Base-by-base conservation (phyloP, 306 rosid species). In the Quercus bicolor region DNA sequence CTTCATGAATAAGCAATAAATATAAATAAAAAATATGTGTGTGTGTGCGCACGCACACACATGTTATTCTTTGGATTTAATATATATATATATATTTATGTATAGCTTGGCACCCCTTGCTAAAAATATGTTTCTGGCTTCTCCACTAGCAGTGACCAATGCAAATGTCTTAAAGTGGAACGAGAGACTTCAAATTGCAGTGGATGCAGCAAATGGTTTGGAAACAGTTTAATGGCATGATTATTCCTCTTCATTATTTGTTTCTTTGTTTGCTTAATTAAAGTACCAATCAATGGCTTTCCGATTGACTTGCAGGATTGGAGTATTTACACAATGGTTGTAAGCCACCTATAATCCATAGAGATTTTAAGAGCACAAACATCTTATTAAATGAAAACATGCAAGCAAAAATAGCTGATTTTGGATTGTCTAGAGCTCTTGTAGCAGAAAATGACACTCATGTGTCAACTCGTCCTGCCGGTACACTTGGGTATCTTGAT, bases 341-440 rank as follows among this genome's bases (percentile, higher is more conserved):
- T 43, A 81, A 81, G 68, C 88, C 85, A 72, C 81, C 88, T 75
- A 82, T 40, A 85, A n/a, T n/a, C n/a, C n/a, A n/a, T n/a, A n/a
- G n/a, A n/a, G n/a, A n/a, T n/a, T n/a, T n/a, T n/a, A n/a, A 85
- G 71, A 66, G 79, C n/a, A 8, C 81, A 10, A 85, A 85, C 56
- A 85, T 85, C 56, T 76, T 82, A 71, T 56, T 85, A 75, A 72
- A 76, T 1, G 84, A 85, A 16, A 82, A 71, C 13, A 75, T 81
- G 7, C 77, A 76, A 76, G 88, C 79, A 2, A 75, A 81, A 28
- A 73, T 85, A 51, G 73, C 84, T 24, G 86, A 85, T 76, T 82
- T 85, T 73, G 88, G 88, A 34, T 84, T 81, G 6, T 85, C 86
- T n/a, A 82, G 51, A 37, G 56, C n/a, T 53, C 74, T 78, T 16